Evolutionary conservation across 306 rosid species (phyloP), one percentile per base, ranked within the genome.

Genomic region (Ziziphus jujuba): DNA sequence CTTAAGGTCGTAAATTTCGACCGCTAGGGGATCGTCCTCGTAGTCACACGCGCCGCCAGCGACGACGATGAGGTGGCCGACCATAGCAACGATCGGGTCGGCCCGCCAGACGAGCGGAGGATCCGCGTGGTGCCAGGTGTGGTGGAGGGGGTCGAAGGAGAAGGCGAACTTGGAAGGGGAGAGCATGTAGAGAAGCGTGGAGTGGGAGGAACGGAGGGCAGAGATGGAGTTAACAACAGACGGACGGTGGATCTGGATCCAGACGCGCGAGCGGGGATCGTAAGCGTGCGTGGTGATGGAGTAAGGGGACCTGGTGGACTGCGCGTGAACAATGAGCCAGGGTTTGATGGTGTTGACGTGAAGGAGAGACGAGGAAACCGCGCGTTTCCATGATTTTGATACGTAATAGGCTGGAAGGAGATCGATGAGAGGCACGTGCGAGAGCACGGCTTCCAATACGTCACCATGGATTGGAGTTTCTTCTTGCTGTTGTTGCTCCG

Each of bases 221-320:
- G 95, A 73, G 59, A 74, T 2, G 65, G 61, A 49, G 2, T 60
- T 25, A 67, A 72, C 54, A 67, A 72, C 54, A 48, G 80, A 60
- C 16, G 84, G 47, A 19, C 19, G 63, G 45, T 10, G 68, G 25
- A 84, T 72, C 53, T 73, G 35, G 17, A 92, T 0, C 98, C 98
- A 89, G 13, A 65, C 72, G 70, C 61, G 73, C 1, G 98, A 89
- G 34, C 86, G 89, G 3, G 96, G 89, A 62, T 92, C 98, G 64
- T 85, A 92, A 0, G 92, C 96, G 56, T 80, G 85, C 2, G 84
- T 19, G 57, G 75, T 52, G 6, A 61, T 65, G 53, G 65, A 44
- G 78, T 82, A 85, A 17, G 89, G 82, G 3, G 65, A 24, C 20
- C 79, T 73, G 16, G 53, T 63, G 19, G n/a, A 47, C 64, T 91